Base-by-base conservation (phyloP, 345 rosid species). In the Gossypium turneri region DNA sequence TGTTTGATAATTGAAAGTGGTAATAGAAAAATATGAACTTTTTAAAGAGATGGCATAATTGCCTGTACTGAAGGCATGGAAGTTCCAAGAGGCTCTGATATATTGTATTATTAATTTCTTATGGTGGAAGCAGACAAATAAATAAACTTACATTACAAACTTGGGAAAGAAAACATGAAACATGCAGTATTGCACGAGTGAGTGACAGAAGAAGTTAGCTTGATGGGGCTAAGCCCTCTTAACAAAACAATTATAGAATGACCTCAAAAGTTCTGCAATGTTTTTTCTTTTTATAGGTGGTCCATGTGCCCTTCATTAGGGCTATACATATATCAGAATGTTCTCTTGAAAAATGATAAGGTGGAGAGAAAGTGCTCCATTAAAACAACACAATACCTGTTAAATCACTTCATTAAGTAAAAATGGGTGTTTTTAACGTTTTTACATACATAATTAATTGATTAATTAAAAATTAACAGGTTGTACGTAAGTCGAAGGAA, bases 101-200 rank as follows among this genome's bases (percentile, higher is more conserved):
- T 34, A 1, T 53, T 53, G n/a, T 6, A 57, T 22, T 20, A 22
- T 22, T 55, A 12, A 9, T 9, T 17, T 3, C 17, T 41, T 13
- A 17, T 66, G 70, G n/a, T 66, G 53, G 29, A 20, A 45, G 13
- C 19, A 67, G 50, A 64, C 53, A 45, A 56, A 47, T 34, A 6
- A 20, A 45, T 7, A 12, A 22, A 47, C 55, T 47, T 51, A 47
- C 12, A 22, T 65, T 20, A 67, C 19, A 47, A 12, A 19, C 8
- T 65, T 43, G 27, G 51, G 52, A 64, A 38, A 9, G 48, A 64
- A 43, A 43, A 43, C 9, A 45, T 47, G 71, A 13, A 45, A 63
- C 67, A 38, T 9, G 71, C 71, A 47, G 38, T 12, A 1, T 67
- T 47, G 71, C 71, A 67, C 53, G 55, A 67, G 71, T 22, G 55